Percentiles rank a stretch among this genome's conserved stretches.
Conservation (phyloP, 225 moss, liverwort and hornwort genomes). For the Sphagnum tenellum region DNA sequence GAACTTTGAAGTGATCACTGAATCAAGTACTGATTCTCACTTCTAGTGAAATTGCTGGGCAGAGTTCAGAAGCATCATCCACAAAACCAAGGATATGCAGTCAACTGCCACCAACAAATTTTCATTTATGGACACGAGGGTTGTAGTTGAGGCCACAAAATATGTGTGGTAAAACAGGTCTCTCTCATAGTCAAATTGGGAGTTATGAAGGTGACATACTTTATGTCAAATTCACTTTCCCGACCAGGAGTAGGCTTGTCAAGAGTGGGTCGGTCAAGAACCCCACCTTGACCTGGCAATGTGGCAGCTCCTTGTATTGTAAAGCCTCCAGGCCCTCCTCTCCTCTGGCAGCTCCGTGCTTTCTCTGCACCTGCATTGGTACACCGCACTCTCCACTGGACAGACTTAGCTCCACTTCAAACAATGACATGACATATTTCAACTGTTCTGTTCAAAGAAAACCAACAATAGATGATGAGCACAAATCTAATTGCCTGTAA, state of each 20-base stretch:
- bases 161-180: background rate
- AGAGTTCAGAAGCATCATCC: background rate
- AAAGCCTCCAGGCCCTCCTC: slow-evolving; percentile 14
- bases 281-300: slow-evolving; percentile 71
- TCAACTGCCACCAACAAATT: background rate
- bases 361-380: slow-evolving; percentile 34
- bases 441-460: too few species aligned
- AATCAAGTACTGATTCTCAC: background rate
- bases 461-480: background rate
- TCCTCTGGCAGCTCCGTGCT: slow-evolving; percentile 21
- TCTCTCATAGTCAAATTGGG: background rate
- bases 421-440: too few species aligned
- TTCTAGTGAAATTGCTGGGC: background rate
- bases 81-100: too few species aligned
- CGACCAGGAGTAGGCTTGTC: slow-evolving; percentile 73
- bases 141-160: background rate
- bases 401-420: background rate
- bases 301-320: slow-evolving; percentile 35
- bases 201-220: slow-evolving; percentile 27
- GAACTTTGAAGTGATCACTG: too few species aligned
- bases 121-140: background rate
- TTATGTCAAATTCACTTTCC: slow-evolving; percentile 83
- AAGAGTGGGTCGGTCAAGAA: slow-evolving; percentile 71
- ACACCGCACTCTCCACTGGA: background rate
- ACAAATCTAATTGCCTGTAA: background rate